Evolutionary conservation across 495 filamentous ascomycete species (phyloP).

Genomic region (Hypoxylon fragiforme): DNA sequence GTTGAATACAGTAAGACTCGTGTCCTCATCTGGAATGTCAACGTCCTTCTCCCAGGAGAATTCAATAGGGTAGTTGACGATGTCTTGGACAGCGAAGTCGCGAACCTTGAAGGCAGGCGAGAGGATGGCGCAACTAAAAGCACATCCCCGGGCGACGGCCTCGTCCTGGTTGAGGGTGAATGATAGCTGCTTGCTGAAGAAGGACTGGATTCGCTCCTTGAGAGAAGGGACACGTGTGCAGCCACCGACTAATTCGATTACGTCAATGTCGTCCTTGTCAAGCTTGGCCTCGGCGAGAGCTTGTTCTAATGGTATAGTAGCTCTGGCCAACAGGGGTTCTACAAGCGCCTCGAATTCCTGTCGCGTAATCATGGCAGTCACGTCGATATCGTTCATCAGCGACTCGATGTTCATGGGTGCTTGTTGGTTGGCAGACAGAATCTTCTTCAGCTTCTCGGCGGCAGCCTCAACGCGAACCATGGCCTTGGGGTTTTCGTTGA

Average conservation of each 20-base stretch:
- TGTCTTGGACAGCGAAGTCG: constrained; percentile 96
- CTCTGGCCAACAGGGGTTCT: constrained; percentile 78
- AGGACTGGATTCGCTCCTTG: constrained; percentile 86
- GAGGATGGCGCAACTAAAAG: constrained; percentile 97
- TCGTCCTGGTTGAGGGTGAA: constrained; percentile 99
- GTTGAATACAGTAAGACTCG: constrained; percentile 95
- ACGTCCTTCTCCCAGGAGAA: constrained; percentile 99
- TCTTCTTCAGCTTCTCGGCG: constrained; percentile 98
- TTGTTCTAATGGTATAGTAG: constrained; percentile 77
- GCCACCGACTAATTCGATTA: constrained; percentile 91
- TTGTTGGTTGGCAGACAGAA: constrained; percentile 90
- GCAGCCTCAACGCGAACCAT: constrained; percentile 81
- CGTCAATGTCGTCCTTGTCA: constrained; percentile 87
- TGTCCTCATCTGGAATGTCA: constrained; percentile 98
- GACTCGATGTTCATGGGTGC: constrained; percentile 98
- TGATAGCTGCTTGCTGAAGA: constrained; percentile 89
- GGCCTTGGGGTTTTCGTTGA: constrained; percentile 86
- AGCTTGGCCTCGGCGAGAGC: constrained; percentile 91
- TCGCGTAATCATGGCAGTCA: constrained; percentile 84
- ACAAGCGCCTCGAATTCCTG: constrained; percentile 92
- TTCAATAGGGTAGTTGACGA: constrained; percentile 97
- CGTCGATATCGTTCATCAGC: constrained; percentile 96
- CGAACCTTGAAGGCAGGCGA: constrained; percentile 98
- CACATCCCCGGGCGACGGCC: constrained; percentile 92
- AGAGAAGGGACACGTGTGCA: constrained; percentile 91